Percentiles rank a stretch among this genome's conserved stretches.
Conservation (phyloP, 345 rosid species). For the Brassica carinata region DNA sequence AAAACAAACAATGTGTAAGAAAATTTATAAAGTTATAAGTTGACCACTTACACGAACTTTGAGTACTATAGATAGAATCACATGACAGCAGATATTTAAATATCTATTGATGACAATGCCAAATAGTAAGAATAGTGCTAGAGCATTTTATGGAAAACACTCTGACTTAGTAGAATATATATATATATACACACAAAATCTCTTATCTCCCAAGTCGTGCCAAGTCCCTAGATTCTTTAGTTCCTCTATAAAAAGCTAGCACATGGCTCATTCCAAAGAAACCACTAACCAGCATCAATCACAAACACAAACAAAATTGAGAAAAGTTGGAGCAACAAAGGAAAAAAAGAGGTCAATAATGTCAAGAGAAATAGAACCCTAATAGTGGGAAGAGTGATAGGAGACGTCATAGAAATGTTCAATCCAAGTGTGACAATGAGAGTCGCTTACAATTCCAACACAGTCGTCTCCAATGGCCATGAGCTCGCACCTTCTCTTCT, state of each 20-base stretch:
- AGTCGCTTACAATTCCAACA: constrained; percentile 61
- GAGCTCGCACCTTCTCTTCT: constrained; percentile 69
- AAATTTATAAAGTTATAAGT: not conserved
- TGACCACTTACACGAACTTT: not conserved
- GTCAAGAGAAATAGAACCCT: constrained; percentile 68
- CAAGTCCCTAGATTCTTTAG: constrained; percentile 24
- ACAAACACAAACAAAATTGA: constrained; percentile 4
- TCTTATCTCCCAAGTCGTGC: not conserved
- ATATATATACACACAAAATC: not conserved
- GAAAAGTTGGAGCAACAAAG: not conserved
- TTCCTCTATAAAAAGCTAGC: constrained; percentile 27
- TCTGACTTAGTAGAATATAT: not conserved
- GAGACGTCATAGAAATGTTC: constrained; percentile 78
- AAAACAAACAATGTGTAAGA: not conserved
- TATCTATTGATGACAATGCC: constrained; percentile 13
- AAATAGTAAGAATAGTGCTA: not conserved
- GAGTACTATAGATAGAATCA: not conserved
- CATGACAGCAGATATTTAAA: not conserved
- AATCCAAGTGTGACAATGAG: constrained; percentile 61
- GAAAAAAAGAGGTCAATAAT: constrained; percentile 6
- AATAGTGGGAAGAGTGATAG: constrained; percentile 62
- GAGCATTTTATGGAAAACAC: not conserved
- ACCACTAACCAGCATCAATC: constrained; percentile 3
- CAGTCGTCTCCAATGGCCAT: constrained; percentile 69
- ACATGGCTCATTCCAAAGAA: constrained; percentile 12